These are phyloP conservation scores for Penicillium sp. DNA, from an alignment of 2,329 filamentous ascomycete species.

Conservation along the genomic window DNA sequence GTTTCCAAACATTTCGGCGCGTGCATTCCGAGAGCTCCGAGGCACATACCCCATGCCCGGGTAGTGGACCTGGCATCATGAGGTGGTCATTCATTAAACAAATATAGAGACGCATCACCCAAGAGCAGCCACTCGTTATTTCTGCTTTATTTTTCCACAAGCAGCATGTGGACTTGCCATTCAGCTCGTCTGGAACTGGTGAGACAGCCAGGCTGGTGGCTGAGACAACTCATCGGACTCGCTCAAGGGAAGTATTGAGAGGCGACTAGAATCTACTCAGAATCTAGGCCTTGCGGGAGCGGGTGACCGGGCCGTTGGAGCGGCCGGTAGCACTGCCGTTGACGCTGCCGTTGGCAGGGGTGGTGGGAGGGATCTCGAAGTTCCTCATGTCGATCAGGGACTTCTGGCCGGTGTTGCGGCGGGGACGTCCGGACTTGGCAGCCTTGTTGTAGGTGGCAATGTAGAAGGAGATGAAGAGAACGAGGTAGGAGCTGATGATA, in stretches of 20 bases:
- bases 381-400: slow-evolving; percentile 81
- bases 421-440: slow-evolving; percentile 44
- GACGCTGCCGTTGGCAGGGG: slow-evolving; percentile 16
- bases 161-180: background rate
- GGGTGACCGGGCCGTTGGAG: slow-evolving; percentile 47
- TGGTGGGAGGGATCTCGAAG: slow-evolving; percentile 59
- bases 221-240: background rate
- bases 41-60: slow-evolving; percentile 24
- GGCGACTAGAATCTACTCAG: background rate
- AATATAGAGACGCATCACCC: slow-evolving; percentile 25
- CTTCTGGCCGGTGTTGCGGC: slow-evolving; percentile 72
- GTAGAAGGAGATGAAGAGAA: slow-evolving; percentile 99
- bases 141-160: slow-evolving; percentile 10
- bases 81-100: slow-evolving; percentile 31
- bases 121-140: slow-evolving; percentile 15
- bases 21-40: slow-evolving; percentile 12
- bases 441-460: slow-evolving; percentile 88
- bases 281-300: slow-evolving; percentile 51
- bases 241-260: background rate
- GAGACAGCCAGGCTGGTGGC: background rate
- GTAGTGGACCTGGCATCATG: slow-evolving; percentile 23
- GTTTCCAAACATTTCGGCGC: slow-evolving; percentile 9
- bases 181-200: slow-evolving; percentile 3
- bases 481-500: slow-evolving; percentile 90
- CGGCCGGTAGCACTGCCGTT: slow-evolving; percentile 40